phyloP scores from a whole-genome alignment of 2,329 filamentous ascomycete species.

The Blumeria hordei region DNA sequence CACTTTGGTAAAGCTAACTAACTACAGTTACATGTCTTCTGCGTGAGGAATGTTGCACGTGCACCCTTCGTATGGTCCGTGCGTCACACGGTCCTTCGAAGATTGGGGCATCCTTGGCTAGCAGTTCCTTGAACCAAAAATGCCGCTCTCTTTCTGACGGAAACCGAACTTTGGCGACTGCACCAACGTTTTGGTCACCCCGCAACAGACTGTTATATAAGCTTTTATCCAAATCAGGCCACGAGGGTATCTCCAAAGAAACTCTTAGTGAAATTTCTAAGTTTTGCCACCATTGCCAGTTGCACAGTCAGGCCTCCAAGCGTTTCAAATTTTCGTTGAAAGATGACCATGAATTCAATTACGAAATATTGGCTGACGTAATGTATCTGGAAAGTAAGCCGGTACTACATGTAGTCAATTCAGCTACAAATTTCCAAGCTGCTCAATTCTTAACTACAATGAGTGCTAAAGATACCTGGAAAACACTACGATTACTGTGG shows the following conservation, averaged over 20 bases:
- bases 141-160: not conserved
- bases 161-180: no score
- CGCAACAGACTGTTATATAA: no score
- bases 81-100: not conserved
- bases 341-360: slow-evolving; percentile 2
- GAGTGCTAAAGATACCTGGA: not conserved
- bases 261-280: no score
- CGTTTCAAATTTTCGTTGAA: slow-evolving; percentile 1
- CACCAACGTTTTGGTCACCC: no score
- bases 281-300: no score
- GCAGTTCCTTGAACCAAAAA: not conserved
- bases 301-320: not conserved
- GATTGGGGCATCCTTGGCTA: not conserved
- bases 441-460: slow-evolving; percentile 1
- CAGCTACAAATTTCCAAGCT: not conserved
- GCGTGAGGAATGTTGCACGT: no score
- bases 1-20: no score
- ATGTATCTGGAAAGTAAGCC: not conserved
- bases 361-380: slow-evolving; percentile 2
- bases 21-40: no score
- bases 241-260: no score
- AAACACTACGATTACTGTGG: slow-evolving; percentile 1
- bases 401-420: slow-evolving; percentile 1
- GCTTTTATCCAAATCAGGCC: no score
- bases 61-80: no score